A percentile compares a stretch with the other conserved stretches of the same genome.
These are phyloP conservation scores for Umbellularia californica DNA, from an alignment of 164 flowering plant genomes.

Conservation along the genomic window DNA sequence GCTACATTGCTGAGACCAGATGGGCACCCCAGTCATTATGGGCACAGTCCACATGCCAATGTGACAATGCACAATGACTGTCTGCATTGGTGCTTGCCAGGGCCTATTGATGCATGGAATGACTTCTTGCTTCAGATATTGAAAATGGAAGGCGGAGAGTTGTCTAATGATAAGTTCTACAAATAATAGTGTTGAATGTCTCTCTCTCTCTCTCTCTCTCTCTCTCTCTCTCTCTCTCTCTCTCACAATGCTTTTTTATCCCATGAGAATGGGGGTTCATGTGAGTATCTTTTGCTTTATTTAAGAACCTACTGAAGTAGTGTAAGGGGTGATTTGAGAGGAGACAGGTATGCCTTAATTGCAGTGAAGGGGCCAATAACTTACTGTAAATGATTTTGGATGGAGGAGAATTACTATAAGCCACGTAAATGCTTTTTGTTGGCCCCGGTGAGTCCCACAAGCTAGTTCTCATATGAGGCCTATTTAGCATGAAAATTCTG, in stretches of 20 bases:
- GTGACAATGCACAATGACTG: slow-evolving; percentile 31
- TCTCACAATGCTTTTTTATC: neutral
- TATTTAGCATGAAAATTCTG: no score
- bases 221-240: neutral
- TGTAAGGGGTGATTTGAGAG: no score
- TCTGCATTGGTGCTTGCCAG: slow-evolving; percentile 47
- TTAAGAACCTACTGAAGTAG: no score
- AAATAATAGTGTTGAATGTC: neutral
- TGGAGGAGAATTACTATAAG: no score
- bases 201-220: neutral
- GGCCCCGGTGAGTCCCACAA: no score
- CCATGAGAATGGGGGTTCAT: no score
- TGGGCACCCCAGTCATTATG: slow-evolving; percentile 40
- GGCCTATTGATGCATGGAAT: slow-evolving; percentile 41
- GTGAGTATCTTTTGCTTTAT: no score
- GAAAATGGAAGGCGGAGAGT: slow-evolving; percentile 19
- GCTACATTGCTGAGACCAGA: slow-evolving; percentile 36
- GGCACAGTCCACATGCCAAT: slow-evolving; percentile 29
- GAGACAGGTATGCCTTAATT: no score
- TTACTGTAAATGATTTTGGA: no score
- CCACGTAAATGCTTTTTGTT: no score
- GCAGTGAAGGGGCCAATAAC: no score
- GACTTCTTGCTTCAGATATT: slow-evolving; percentile 39
- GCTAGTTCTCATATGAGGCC: no score
- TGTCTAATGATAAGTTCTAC: neutral